phyloP scores from a whole-genome alignment of 495 filamentous ascomycete species.

The Evernia prunastri region DNA sequence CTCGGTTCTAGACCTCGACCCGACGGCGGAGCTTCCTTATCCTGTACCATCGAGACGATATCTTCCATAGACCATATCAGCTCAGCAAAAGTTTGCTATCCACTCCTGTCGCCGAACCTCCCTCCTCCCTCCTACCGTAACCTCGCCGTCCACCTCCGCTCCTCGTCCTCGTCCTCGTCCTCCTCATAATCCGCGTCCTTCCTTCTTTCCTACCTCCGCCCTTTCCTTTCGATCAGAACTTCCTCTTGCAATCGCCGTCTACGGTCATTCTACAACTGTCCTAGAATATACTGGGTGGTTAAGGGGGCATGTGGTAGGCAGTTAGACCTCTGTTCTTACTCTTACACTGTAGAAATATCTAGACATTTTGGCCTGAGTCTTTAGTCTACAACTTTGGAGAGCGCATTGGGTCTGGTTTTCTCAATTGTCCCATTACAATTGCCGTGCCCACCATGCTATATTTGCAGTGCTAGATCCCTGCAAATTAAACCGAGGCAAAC shows the following conservation, averaged over 20 bases:
- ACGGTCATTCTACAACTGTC: neutral
- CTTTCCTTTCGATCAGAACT: constrained; percentile 13
- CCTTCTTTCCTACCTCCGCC: constrained; percentile 11
- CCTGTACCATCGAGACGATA: constrained; percentile 22
- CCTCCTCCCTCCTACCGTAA: constrained; percentile 10
- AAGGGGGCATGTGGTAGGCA: neutral
- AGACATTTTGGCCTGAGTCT: neutral
- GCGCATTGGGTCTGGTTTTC: neutral
- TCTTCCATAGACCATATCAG: constrained; percentile 16
- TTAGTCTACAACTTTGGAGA: neutral
- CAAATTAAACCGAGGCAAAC: neutral
- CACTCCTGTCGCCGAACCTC: constrained; percentile 13
- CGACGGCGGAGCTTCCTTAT: constrained; percentile 18
- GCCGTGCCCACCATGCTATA: neutral
- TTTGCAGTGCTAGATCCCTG: neutral
- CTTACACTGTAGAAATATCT: neutral
- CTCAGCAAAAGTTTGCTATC: constrained; percentile 13
- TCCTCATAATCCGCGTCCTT: constrained; percentile 3
- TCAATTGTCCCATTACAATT: too few species aligned
- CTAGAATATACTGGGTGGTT: neutral
- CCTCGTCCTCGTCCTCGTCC: constrained; percentile 4
- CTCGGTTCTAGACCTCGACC: constrained; percentile 17
- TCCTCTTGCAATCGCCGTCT: neutral
- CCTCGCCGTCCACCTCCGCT: constrained; percentile 15
- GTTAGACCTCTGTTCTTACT: neutral